phyloP scores from a whole-genome alignment of 805 yeast genomes.

The Starmera quercuum region DNA sequence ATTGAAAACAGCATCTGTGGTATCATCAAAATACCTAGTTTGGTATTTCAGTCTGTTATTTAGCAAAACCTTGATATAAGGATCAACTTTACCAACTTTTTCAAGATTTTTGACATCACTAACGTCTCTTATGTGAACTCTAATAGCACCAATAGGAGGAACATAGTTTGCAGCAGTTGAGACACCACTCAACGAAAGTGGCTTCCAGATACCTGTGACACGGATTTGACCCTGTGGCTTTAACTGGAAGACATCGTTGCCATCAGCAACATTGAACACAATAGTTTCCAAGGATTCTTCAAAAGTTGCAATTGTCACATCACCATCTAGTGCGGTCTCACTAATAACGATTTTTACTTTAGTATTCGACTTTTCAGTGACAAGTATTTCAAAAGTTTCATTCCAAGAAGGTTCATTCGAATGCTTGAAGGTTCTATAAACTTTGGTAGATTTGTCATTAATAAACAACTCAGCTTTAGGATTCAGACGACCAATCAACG shows the following conservation, averaged over 20 bases:
- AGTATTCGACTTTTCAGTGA: constrained; percentile 53
- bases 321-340: constrained; percentile 44
- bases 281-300: constrained; percentile 36
- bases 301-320: constrained; percentile 44
- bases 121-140: constrained; percentile 51
- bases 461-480: constrained; percentile 64
- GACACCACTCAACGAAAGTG: constrained; percentile 47
- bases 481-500: constrained; percentile 38
- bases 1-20: constrained; percentile 51
- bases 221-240: constrained; percentile 48
- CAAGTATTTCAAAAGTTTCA: constrained; percentile 50
- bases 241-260: constrained; percentile 42
- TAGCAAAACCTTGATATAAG: constrained; percentile 53
- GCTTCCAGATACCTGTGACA: constrained; percentile 62
- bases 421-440: constrained; percentile 54
- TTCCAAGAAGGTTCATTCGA: constrained; percentile 73
- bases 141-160: constrained; percentile 62
- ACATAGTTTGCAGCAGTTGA: constrained; percentile 35
- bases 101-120: constrained; percentile 48
- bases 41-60: constrained; percentile 51
- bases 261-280: constrained; percentile 36
- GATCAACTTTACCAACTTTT: constrained; percentile 68
- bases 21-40: constrained; percentile 46
- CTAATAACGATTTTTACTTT: constrained; percentile 47
- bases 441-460: constrained; percentile 46